Base-by-base conservation (phyloP, 73 alveolate species). In the Paramecium primaurelia region DNA sequence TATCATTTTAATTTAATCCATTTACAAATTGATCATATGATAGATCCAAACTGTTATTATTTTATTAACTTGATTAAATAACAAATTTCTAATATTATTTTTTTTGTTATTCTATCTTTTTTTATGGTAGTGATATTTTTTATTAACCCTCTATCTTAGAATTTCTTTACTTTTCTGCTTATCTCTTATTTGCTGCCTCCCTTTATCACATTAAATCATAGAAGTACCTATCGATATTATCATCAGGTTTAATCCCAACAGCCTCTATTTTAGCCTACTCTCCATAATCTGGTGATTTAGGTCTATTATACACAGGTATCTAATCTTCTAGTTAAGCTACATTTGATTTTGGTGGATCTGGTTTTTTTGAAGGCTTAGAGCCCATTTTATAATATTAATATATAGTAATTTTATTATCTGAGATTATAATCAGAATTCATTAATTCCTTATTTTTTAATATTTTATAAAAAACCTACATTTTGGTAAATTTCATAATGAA, bases 131-230 rank as follows among this genome's bases (percentile, higher is more conserved):
- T 18, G 20, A 54, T 54, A 54, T 54, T 54, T 54, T 54, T n/a
- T 54, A 54, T 18, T 54, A 54, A n/a, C 14, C 59, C 2, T 73
- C 60, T 3, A 16, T 18, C 40, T 73, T 73, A 3, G 58, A 73
- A 38, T 49, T 80, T 47, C 75, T 40, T 47, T 45, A 26, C 34
- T 40, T 26, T 32, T 80, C 91, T 14, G 91, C 91, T 49, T 26
- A 26, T 20, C 51, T 42, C 45, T 45, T 80, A 80, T 80, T 80
- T 12, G 22, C 91, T 80, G 91, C 91, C 18, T 80, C 91, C 47
- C 91, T 80, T 9, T 11, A 14, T 12, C 4, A 32, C 1, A 45
- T 80, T 8, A 14, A 22, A 44, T 1, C 1, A 18, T 0, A 18
- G 1, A n/a, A 25, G 6, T n/a, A 44, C 91, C 75, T 80, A 80